Conservation (phyloP, 805 yeast genomes). For the Candida palmyrensis region DNA sequence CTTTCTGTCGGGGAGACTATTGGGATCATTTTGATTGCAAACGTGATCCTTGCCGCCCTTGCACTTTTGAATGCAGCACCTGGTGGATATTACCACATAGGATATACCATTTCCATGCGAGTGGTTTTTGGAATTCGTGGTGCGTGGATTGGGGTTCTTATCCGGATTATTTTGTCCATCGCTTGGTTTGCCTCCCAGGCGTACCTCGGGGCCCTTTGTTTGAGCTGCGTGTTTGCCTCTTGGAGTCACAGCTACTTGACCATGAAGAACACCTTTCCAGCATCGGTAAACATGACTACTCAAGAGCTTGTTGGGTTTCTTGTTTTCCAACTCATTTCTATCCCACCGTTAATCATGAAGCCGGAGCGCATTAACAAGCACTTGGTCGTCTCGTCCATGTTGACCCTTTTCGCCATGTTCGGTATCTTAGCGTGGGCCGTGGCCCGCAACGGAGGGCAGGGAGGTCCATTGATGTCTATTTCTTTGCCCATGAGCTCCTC, state of each 20-base stretch:
- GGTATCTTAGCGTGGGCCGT: conserved; percentile 28
- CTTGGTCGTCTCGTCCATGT: conserved; percentile 18
- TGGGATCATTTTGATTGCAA: conserved; percentile 43
- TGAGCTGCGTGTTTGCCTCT: conserved; percentile 32
- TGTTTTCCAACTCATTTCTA: conserved; percentile 39
- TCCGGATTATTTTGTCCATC: conserved; percentile 39
- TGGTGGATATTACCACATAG: conserved; percentile 47
- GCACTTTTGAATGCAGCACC: conserved; percentile 44
- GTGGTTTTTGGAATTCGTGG: conserved; percentile 45
- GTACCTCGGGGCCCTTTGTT: conserved; percentile 42
- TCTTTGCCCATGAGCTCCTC: conserved; percentile 13
- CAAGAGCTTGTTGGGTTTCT: conserved; percentile 40
- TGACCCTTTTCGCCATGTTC: conserved; percentile 30
- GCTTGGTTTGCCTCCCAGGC: conserved; percentile 46
- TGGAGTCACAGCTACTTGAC: conserved; percentile 33
- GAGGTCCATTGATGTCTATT: conserved; percentile 16
- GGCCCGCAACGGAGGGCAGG: conserved; percentile 21
- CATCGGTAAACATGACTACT: conserved; percentile 32
- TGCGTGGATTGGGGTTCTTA: conserved; percentile 36
- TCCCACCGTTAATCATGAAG: conserved; percentile 35
- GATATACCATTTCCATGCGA: conserved; percentile 42
- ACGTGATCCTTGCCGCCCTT: conserved; percentile 38
- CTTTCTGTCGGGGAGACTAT: conserved; percentile 42
- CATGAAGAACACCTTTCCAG: conserved; percentile 34
- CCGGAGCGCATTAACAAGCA: conserved; percentile 37